Base-by-base conservation (phyloP, 1,284 basidiomycete genomes). In the Puccinia polysora region DNA sequence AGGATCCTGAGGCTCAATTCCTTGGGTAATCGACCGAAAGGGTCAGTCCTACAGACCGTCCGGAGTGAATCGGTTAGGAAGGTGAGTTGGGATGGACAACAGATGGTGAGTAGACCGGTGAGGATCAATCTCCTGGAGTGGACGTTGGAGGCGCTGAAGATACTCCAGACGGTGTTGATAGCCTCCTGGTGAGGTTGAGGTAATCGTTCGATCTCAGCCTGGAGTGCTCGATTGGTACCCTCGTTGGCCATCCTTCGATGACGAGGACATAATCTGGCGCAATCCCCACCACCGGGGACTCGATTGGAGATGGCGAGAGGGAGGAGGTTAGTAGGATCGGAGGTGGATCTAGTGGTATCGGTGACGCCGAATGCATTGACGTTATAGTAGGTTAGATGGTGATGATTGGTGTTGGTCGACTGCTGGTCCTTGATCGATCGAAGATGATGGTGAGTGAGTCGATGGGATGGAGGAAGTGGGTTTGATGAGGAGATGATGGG, bases 221-320 rank as follows among this genome's bases (percentile, higher is more conserved):
- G 96, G 15, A 98, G 84, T 82, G 90, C 93, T 74, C 90, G 83
- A 79, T 91, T 96, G 32, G 89, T 92, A 25, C 91, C 92, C 80
- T 96, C 89, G 82, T 98, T 94, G 7, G 96, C 96, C 89, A 97
- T 98, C 59, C 94, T 85, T 82, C 96, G 91, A 81, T 99, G 95
- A 47, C 92, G 82, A 10, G 91, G 86, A 79, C 92, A 95, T 14
- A 95, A 84, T 80, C 90, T 92, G 60, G 88, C 83, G 84, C 82
- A 23, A 83, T 84, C 75, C 12, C 76, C 77, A 10, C 65, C 65
- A 25, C 75, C 75, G 3, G 78, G 76, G 12, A 59, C 36, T 38
- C 68, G 45, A 53, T 63, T 69, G 2, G 47, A 55, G 28, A 70
- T 63, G 2, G 34, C 58, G 10, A 49, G 58, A 28, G 34, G 56